A percentile compares a stretch with the other conserved stretches of the same genome.
phyloP scores from a whole-genome alignment of 768 basidiomycete species.

The Naganishia randhawae region DNA sequence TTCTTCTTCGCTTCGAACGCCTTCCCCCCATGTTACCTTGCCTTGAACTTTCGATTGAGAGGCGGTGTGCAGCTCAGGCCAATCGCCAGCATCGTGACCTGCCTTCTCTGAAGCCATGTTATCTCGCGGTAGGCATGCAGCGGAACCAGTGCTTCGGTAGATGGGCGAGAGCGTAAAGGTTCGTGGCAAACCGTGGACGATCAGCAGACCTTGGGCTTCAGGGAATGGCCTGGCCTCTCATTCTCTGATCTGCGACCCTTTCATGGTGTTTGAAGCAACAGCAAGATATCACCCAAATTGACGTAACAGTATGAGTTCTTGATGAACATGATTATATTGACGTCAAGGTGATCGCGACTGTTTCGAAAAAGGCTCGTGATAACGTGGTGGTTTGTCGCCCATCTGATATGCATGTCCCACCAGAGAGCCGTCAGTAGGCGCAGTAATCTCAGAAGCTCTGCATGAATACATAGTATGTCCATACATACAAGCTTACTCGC shows the following conservation, averaged over 20 bases:
- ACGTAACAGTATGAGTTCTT: neutral
- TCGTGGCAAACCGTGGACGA: too few relatives aligned
- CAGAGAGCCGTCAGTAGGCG: too few relatives aligned
- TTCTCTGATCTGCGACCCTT: too few relatives aligned
- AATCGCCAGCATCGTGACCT: conserved; percentile 7
- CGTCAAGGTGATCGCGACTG: neutral
- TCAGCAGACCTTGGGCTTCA: too few relatives aligned
- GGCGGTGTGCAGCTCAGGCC: conserved; percentile 5
- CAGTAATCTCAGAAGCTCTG: too few relatives aligned
- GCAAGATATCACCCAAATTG: too few relatives aligned
- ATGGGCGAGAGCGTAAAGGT: neutral
- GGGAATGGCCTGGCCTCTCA: neutral
- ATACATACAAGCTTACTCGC: too few relatives aligned
- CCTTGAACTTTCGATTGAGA: neutral
- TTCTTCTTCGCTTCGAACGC: conserved; percentile 22
- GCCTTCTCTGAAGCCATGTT: neutral
- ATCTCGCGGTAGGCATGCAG: neutral
- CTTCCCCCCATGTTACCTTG: conserved; percentile 7
- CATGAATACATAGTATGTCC: too few relatives aligned
- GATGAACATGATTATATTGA: neutral
- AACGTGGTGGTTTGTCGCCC: neutral
- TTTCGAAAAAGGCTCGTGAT: neutral
- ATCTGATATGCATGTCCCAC: too few relatives aligned
- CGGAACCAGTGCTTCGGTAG: neutral
- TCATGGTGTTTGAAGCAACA: too few relatives aligned